phyloP scores from a whole-genome alignment of 148 eudicot species.

The Amaranthus palmeri region DNA sequence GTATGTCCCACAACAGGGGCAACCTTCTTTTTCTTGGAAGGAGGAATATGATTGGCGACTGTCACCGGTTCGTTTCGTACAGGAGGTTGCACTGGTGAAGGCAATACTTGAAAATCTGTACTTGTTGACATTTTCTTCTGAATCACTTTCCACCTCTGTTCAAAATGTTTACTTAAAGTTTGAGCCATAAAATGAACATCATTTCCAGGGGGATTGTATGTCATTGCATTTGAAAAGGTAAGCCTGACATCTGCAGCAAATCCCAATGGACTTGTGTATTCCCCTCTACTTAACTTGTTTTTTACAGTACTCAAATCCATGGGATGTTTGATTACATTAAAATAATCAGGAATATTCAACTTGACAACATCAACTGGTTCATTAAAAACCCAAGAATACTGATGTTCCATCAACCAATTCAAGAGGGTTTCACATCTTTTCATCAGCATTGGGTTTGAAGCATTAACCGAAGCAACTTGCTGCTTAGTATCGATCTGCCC shows the following conservation, averaged over 20 bases:
- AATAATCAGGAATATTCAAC: conserved; percentile 77
- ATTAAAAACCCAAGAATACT: conserved; percentile 63
- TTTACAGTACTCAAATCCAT: conserved; percentile 90
- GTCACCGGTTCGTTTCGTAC: conserved; percentile 30
- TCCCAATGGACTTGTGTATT: conserved; percentile 51
- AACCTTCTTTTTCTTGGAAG: conserved; percentile 50
- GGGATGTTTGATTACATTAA: conserved; percentile 71
- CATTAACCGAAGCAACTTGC: conserved; percentile 29
- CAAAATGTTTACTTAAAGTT: conserved; percentile 55
- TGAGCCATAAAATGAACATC: conserved; percentile 78
- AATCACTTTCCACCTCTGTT: conserved; percentile 66
- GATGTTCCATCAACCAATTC: conserved; percentile 50
- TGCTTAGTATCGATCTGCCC: conserved; percentile 31
- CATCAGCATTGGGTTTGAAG: conserved; percentile 44
- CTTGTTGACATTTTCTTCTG: conserved; percentile 58
- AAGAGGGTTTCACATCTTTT: conserved; percentile 69
- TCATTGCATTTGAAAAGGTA: conserved; percentile 75
- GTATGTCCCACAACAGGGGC: conserved; percentile 4
- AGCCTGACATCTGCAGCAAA: conserved; percentile 83
- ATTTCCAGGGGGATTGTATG: conserved; percentile 68
- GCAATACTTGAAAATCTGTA: conserved; percentile 30
- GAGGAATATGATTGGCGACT: conserved; percentile 37
- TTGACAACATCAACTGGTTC: conserved; percentile 67
- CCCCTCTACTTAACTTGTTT: conserved; percentile 44
- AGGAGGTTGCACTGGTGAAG: conserved; percentile 34